Evolutionary conservation across 129 eudicot species (phyloP).

Genomic region (Apium graveolens): DNA sequence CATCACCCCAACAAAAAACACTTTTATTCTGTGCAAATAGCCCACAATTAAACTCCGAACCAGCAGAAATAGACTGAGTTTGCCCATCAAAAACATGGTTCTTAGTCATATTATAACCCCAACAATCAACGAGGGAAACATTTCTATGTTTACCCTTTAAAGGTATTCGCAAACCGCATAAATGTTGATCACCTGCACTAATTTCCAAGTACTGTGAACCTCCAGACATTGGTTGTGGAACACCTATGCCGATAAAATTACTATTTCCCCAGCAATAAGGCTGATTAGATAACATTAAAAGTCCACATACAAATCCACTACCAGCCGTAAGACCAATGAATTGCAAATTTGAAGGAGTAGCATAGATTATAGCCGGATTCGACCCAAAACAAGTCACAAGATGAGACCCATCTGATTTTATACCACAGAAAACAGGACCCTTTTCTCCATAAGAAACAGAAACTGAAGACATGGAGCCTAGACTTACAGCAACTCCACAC

Average conservation of each 20-base stretch:
- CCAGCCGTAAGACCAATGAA: conserved; percentile 76
- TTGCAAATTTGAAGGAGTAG: conserved; percentile 45
- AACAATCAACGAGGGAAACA: conserved; percentile 73
- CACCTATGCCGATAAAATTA: conserved; percentile 60
- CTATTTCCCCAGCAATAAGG: conserved; percentile 94
- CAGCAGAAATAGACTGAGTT: conserved; percentile 76
- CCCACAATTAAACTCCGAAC: conserved; percentile 81
- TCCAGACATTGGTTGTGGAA: conserved; percentile 41
- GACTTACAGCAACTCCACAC: conserved; percentile 34
- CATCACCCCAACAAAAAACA: conserved; percentile 91
- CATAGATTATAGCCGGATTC: conserved; percentile 47
- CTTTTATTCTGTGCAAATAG: conserved; percentile 67
- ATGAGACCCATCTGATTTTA: conserved; percentile 89
- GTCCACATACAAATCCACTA: conserved; percentile 90
- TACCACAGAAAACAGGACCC: conserved; percentile 87
- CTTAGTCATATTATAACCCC: conserved; percentile 96
- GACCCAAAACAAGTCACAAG: conserved; percentile 75
- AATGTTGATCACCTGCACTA: conserved; percentile 86
- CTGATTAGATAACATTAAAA: conserved; percentile 40
- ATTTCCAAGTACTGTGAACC: conserved; percentile 66
- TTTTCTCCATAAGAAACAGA: conserved; percentile 86
- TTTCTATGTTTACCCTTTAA: conserved; percentile 56
- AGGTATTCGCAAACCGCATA: conserved; percentile 80
- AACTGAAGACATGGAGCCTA: conserved; percentile 91
- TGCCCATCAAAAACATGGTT: conserved; percentile 63